These are phyloP conservation scores for Corrigiola litoralis DNA, from an alignment of 179 eudicot species.

Conservation along the genomic window DNA sequence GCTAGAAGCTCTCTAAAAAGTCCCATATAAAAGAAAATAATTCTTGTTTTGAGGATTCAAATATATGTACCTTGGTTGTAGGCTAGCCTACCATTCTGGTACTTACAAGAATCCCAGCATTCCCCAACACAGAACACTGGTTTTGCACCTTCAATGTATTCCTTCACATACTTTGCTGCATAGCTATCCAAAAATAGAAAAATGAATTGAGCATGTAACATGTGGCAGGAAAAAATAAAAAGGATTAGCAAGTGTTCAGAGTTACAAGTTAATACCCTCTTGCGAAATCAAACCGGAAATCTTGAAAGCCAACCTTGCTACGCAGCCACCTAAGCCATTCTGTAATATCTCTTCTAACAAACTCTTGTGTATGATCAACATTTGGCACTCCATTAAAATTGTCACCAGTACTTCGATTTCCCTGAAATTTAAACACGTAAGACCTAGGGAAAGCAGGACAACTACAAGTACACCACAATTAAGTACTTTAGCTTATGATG, in stretches of 20 bases:
- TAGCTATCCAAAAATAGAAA: slow-evolving; percentile 40
- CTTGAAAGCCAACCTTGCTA: slow-evolving; percentile 74
- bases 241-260: not conserved
- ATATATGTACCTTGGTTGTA: slow-evolving; percentile 69
- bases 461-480: not conserved
- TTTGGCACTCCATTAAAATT: slow-evolving; percentile 88
- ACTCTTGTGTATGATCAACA: slow-evolving; percentile 74
- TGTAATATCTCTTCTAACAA: slow-evolving; percentile 67
- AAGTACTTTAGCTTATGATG: not conserved
- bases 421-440: slow-evolving; percentile 40
- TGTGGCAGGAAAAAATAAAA: not conserved
- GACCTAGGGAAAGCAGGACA: not conserved
- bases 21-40: not conserved
- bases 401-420: slow-evolving; percentile 78
- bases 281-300: slow-evolving; percentile 91
- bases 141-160: slow-evolving; percentile 69
- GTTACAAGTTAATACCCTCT: slow-evolving; percentile 52
- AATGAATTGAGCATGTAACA: not conserved
- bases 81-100: slow-evolving; percentile 52
- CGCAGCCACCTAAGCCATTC: slow-evolving; percentile 85
- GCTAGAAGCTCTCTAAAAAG: not conserved
- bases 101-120: slow-evolving; percentile 91
- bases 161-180: slow-evolving; percentile 68
- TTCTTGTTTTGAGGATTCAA: not conserved
- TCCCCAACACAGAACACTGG: slow-evolving; percentile 91